These are phyloP conservation scores for Penicillium maclennaniae DNA, from an alignment of 495 filamentous ascomycete genomes.

Conservation along the genomic window DNA sequence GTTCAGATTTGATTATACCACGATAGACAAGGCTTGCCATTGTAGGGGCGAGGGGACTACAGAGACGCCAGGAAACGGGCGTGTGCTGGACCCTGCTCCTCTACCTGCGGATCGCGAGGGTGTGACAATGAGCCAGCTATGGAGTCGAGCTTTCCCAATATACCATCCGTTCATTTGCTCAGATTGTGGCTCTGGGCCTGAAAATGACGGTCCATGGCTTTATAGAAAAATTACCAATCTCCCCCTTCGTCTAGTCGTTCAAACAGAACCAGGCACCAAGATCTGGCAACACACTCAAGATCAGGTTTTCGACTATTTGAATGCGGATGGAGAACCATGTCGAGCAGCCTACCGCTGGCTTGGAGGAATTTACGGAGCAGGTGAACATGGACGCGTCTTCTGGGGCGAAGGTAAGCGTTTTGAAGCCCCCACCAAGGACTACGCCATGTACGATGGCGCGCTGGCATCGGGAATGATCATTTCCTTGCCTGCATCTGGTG, in stretches of 20 bases:
- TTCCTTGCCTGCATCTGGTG: conserved; percentile 15
- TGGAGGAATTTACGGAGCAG: conserved; percentile 35
- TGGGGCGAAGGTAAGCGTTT: conserved; percentile 33
- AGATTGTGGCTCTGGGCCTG: conserved; percentile 2
- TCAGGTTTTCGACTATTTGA: conserved; percentile 22
- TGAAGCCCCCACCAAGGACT: conserved; percentile 11
- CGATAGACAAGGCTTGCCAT: background rate
- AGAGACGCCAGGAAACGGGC: background rate
- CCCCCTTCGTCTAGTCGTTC: conserved; percentile 31
- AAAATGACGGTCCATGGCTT: background rate
- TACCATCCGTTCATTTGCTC: conserved; percentile 2
- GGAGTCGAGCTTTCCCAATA: background rate
- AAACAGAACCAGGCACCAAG: background rate
- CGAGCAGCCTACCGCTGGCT: conserved; percentile 39
- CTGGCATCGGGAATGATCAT: conserved; percentile 23
- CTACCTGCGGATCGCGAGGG: background rate
- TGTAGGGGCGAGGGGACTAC: background rate
- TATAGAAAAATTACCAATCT: conserved; percentile 16
- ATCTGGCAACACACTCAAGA: conserved; percentile 30
- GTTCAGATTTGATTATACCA: conserved; percentile 14
- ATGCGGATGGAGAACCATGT: conserved; percentile 4
- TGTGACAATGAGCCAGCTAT: background rate
- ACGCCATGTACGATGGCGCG: conserved; percentile 31
- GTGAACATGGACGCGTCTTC: conserved; percentile 27
- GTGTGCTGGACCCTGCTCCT: background rate